Base-by-base conservation (phyloP, 2,329 filamentous ascomycete species). In the Coniochaeta ligniaria region DNA sequence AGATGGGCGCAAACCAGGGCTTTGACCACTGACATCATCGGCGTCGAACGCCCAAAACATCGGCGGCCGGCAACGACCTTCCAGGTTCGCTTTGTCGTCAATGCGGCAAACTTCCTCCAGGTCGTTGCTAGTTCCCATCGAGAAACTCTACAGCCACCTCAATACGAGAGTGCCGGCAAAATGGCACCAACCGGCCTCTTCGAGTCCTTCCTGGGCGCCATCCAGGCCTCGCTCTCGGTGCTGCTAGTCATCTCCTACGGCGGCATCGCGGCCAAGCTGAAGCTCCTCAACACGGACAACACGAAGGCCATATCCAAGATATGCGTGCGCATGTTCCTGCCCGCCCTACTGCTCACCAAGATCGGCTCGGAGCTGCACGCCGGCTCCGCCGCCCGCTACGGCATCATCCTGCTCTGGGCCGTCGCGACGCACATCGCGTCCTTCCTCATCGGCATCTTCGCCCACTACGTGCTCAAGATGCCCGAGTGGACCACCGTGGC, bases 191-290 rank as follows among this genome's bases (percentile, higher is more conserved):
- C 54, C n/a, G 54, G 31, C 14, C 54, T 57, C 6, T 24, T 72
- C 33, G 65, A 70, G 60, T 78, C 78, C 24, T 76, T 80, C 61
- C 61, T 78, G 1, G 77, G 74, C 1, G 78, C 78, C 28, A 69
- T 80, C 31, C 78, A 81, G 67, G 78, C 79, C 28, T 75, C 73
- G 57, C 66, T 80, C 31, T 79, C 78, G 0, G 78, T 80, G 2
- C 70, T 81, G 4, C 72, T 81, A 2, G 77, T 78, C 26, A 77
- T 81, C 26, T 71, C 64, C 22, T 79, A 78, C 60, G 79, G 79
- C 17, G 74, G 70, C 16, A 41, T 78, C 6, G 75, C 78, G 0
- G 76, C 75, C 0, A 68, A 71, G 41, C 68, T 75, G 35, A 68
- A 71, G 4, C 66, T 81, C 2, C 71, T 81, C 6, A 70, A 72